Conservation (phyloP, 164 flowering plant genomes). For the Tetrastigma voinierianum region DNA sequence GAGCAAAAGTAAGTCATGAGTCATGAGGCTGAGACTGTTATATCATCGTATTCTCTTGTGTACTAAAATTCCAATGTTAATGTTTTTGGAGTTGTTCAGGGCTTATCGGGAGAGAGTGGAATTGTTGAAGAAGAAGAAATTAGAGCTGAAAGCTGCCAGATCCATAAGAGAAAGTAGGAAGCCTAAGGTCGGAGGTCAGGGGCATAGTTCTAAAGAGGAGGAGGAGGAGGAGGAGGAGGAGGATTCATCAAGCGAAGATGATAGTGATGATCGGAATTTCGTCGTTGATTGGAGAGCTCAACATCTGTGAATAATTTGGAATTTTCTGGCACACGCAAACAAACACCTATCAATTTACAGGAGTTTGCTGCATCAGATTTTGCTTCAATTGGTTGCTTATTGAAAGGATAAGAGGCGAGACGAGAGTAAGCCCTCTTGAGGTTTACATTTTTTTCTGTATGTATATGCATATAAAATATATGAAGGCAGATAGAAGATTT, state of each 20-base stretch:
- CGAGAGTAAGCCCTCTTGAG: too few species aligned
- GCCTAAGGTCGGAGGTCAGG: slow-evolving; percentile 24
- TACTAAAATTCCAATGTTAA: not conserved
- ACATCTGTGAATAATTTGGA: slow-evolving; percentile 40
- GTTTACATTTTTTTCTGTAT: too few species aligned
- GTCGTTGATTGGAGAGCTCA: slow-evolving; percentile 95
- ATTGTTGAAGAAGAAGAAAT: slow-evolving; percentile 57
- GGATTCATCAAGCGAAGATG: slow-evolving; percentile 65
- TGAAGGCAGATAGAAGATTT: too few species aligned
- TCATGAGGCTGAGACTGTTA: not conserved
- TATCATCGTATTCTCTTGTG: not conserved
- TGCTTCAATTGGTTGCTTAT: too few species aligned
- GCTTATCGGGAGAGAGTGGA: slow-evolving; percentile 65
- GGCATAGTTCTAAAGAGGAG: slow-evolving; percentile 39
- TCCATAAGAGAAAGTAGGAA: slow-evolving; percentile 24
- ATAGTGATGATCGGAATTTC: slow-evolving; percentile 42
- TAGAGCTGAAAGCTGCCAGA: slow-evolving; percentile 62
- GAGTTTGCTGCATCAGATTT: too few species aligned
- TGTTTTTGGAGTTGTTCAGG: slow-evolving; percentile 37
- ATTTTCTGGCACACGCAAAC: too few species aligned
- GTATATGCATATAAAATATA: too few species aligned
- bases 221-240: too few species aligned
- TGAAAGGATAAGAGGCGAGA: too few species aligned
- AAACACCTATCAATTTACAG: too few species aligned
- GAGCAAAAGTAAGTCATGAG: slow-evolving; percentile 71